Base-by-base conservation (phyloP, 1,139 yeast genomes). In the Pichia sp. region DNA sequence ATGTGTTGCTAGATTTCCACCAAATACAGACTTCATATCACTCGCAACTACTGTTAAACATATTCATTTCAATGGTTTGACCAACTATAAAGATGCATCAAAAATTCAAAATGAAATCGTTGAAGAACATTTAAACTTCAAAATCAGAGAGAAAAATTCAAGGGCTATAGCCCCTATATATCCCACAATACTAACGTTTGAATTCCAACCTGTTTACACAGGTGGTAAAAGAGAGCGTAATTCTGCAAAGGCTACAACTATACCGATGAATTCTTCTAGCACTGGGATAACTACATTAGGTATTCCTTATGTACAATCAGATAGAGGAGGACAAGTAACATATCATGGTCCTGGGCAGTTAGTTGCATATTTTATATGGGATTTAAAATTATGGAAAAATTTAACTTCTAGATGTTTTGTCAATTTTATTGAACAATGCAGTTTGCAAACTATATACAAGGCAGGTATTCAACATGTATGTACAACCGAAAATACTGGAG, bases 281-380 rank as follows among this genome's bases (percentile, higher is more conserved):
- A 10, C 10, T n/a, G 28, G 24, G 11, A 29, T 43, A 5, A 31
- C 43, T 2, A 71, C 85, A 0, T 96, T 52, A 92, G 95, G 39
- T 94, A 96, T 20, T 82, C 87, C 63, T 74, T 86, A 79, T 58
- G 75, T 81, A 27, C 95, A 87, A 57, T 75, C 94, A 0, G 81
- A 80, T 49, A 71, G 99, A 50, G 99, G 99, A n/a, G 99, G 99
- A 0, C 95, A 92, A 61, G 80, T 92, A 1, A 92, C 98, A 0
- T 94, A 87, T 73, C 99, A 94, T 66, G 97, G 97, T 0, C 82
- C 90, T 3, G 98, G 98, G 0, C 99, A 94, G 63, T 63, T 89
- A 38, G 96, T 90, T 4, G 80, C 87, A 3, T 94, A 90, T 59
- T 81, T 94, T 20, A 73, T 94, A 3, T 50, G 94, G 37, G 97